A percentile compares a stretch with the other conserved stretches of the same genome.
These are phyloP conservation scores for Yarrowia hollandica DNA, from an alignment of 805 yeast species.

Conservation along the genomic window DNA sequence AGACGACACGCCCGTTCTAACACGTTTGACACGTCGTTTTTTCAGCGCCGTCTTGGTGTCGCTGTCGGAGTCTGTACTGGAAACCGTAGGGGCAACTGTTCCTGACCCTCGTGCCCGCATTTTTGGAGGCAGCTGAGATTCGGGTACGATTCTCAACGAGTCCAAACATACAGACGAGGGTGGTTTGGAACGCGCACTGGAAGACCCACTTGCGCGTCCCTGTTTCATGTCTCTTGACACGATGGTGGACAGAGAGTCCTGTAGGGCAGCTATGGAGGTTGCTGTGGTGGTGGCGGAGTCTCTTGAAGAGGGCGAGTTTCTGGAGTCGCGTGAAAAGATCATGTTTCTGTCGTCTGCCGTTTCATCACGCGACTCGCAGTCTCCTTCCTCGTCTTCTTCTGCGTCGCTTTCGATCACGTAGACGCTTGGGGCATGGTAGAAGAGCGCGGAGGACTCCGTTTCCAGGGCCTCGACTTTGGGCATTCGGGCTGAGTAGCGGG, in stretches of 20 bases:
- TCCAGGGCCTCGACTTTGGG: slow-evolving; percentile 12
- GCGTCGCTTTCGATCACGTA: slow-evolving; percentile 15
- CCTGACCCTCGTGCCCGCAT: slow-evolving; percentile 4
- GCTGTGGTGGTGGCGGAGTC: neutral
- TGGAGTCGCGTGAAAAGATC: neutral
- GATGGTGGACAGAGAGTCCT: slow-evolving; percentile 12
- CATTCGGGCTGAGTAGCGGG: slow-evolving; percentile 1
- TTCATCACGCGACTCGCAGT: slow-evolving; percentile 17
- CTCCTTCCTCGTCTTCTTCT: slow-evolving; percentile 6
- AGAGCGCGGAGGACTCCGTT: slow-evolving; percentile 10
- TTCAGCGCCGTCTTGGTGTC: neutral
- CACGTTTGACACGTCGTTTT: slow-evolving; percentile 9
- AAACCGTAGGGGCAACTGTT: neutral
- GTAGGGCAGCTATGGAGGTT: slow-evolving; percentile 20
- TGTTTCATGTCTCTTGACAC: slow-evolving; percentile 23
- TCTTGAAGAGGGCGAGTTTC: neutral
- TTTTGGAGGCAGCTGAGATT: slow-evolving; percentile 22
- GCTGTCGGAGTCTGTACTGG: slow-evolving; percentile 19
- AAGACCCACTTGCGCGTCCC: neutral
- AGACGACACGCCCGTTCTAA: neutral
- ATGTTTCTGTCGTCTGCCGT: neutral
- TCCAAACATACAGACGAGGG: slow-evolving; percentile 15
- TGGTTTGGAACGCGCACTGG: slow-evolving; percentile 1
- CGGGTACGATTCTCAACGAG: slow-evolving; percentile 16
- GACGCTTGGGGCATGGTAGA: slow-evolving; percentile 25